phyloP scores from a whole-genome alignment of 371 early-diverging fungal genomes.

The Circinella minor region DNA sequence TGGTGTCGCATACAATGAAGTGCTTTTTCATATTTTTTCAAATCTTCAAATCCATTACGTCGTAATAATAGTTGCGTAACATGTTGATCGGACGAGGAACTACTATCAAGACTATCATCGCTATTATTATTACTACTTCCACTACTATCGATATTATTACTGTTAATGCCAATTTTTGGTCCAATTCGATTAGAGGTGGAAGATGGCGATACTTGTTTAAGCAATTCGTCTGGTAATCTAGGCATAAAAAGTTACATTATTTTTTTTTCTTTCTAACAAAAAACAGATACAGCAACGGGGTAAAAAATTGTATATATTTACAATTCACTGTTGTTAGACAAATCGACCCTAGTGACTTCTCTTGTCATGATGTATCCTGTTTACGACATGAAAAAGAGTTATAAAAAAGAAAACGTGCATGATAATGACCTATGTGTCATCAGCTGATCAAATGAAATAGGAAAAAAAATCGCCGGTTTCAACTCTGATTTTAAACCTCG shows the following conservation, averaged over 20 bases:
- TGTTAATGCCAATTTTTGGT: not conserved
- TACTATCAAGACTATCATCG: not conserved
- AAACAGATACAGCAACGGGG: too few species aligned
- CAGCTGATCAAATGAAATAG: not conserved
- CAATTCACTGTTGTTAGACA: slow-evolving; percentile 5
- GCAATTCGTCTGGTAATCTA: not conserved
- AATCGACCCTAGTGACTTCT: not conserved
- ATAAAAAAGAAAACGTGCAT: not conserved
- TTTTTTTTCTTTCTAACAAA: not conserved
- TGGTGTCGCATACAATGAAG: slow-evolving; percentile 7
- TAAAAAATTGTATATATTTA: not conserved
- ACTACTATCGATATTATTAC: not conserved
- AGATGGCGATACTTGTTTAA: not conserved
- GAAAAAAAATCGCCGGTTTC: slow-evolving; percentile 8
- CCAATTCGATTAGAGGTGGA: not conserved
- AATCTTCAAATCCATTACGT: slow-evolving; percentile 9
- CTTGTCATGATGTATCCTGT: not conserved
- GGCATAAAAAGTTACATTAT: not conserved
- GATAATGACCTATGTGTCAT: too few species aligned
- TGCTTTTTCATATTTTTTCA: slow-evolving; percentile 3
- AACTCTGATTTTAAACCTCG: not conserved
- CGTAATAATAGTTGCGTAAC: slow-evolving; percentile 14
- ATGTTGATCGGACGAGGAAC: not conserved
- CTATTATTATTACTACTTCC: not conserved
- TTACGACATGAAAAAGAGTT: not conserved